Evolutionary conservation across 2,329 filamentous ascomycete genomes (phyloP), one percentile per base, ranked within the genome.

Genomic region (Mycosphaerella sp.): DNA sequence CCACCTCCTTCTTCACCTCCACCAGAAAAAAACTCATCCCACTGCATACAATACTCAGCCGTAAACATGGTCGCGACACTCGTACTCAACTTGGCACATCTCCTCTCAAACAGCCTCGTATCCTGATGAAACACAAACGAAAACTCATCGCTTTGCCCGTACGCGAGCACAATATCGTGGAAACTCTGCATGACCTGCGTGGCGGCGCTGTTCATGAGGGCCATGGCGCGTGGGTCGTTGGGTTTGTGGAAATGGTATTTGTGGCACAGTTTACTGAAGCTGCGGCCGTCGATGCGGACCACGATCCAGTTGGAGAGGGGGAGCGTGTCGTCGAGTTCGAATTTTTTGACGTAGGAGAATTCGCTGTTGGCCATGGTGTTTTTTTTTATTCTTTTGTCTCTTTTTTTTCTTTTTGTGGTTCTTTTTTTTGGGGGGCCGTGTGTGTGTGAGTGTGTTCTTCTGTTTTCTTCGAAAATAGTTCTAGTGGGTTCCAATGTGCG

Each of bases 181-280:
- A 97, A 72, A 44, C 94, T 87, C 56, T 79, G 80, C 72, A 96
- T 81, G 41, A 96, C 88, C 5, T 85, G 85, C 53, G 82, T 80
- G n/a, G 93, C 93, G 2, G 89, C 89, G 1, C 82, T 82, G 64
- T 98, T 98, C 91, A 98, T 97, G 59, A 98, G 82, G 68, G 94
- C 81, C 10, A 97, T 73, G 0, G 90, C 93, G 58, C 87, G 80
- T 36, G 78, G 78, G 69, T 98, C 93, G 70, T 97, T 98, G 35
- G 93, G 93, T 71, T 97, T 98, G 62, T 83, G 77, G 65, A 97
- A 97, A 17, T 73, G 73, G 71, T 97, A 93, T 68, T 64, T 66
- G 35, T 62, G 60, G 56, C 60, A 63, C 41, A 66, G 55, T 57
- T 95, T 96, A 64, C 90, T 93, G 71, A 98, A 98, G 14, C 89